Base-by-base conservation (phyloP, 805 yeast species). In the Saccharomycopsis fermentans region DNA sequence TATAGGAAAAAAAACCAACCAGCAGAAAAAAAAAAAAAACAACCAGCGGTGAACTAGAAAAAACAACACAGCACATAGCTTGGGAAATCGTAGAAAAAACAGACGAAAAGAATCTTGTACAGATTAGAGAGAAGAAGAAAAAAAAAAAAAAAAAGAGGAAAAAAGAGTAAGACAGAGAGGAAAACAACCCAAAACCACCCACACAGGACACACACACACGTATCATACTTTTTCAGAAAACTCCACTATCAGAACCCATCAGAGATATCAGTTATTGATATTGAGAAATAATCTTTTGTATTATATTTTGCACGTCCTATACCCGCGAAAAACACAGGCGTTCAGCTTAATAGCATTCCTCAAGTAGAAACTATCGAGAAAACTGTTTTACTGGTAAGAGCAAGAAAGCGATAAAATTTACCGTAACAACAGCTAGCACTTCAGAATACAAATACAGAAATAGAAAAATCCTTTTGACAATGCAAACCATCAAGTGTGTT, bases 401-500 rank as follows among this genome's bases (percentile, higher is more conserved):
- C 35, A 6, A 32, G 35, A 32, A 32, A 32, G 27, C 50, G 11
- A 12, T 17, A 19, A 19, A 16, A 16, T 6, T 40, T 40, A 19
- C 48, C 26, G 26, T 12, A 19, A 8, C 48, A 40, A n/a, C 43
- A 16, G 32, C 43, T 6, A 17, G 4, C 43, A n/a, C 11, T 37
- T 3, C 6, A 37, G 43, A 37, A 37, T 21, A 37, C 17, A 40
- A 21, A 12, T 40, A 19, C 11, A 4, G 26, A 19, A 40, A 21
- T 21, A 17, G 21, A 11, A 47, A 19, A 48, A n/a, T 19, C 48
- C 26, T 14, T n/a, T 34, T n/a, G n/a, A 66, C 54, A 37, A 76
- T 76, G 80, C 79, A 76, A 68, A 76, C 80, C 55, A 72, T 87
- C 72, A 92, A 92, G 75, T 94, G 98, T 80, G 98, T 94, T 65